A percentile compares a stretch with the other conserved stretches of the same genome.
phyloP scores from a whole-genome alignment of 306 rosid genomes.

The Cucurbita pepo region DNA sequence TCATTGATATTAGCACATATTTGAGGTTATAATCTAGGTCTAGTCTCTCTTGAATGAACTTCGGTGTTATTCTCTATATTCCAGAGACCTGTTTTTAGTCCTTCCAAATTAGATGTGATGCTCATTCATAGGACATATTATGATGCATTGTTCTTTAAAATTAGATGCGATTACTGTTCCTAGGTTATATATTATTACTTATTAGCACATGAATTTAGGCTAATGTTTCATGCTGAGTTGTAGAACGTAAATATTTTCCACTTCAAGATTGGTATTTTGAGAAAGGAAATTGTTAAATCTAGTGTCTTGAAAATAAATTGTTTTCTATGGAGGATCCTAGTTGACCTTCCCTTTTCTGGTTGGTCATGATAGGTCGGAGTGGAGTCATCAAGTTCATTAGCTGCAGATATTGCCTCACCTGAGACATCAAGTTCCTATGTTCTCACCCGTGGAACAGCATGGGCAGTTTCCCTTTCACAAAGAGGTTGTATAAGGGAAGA shows the following conservation, averaged over 20 bases:
- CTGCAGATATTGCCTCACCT: slow-evolving; percentile 27
- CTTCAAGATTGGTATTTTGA: background rate
- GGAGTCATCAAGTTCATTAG: slow-evolving; percentile 28
- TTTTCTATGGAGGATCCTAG: background rate
- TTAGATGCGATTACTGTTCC: background rate
- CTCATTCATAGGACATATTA: background rate
- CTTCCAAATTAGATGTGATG: background rate
- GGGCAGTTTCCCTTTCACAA: slow-evolving; percentile 73
- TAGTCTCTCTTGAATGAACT: background rate
- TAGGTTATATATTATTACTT: background rate
- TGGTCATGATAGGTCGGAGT: slow-evolving; percentile 34
- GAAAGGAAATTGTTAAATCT: background rate
- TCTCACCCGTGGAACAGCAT: slow-evolving; percentile 58
- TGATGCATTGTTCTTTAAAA: background rate
- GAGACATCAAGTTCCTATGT: slow-evolving; percentile 16
- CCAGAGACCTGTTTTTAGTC: background rate
- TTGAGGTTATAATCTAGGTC: background rate
- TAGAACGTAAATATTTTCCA: background rate
- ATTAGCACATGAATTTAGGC: background rate
- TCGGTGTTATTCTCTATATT: background rate
- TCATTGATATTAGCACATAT: background rate
- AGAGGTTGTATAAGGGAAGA: slow-evolving; percentile 53
- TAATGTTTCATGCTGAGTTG: background rate
- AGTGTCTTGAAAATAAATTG: background rate
- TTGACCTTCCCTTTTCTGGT: background rate